Percentiles rank a stretch among this genome's conserved stretches.
Evolutionary conservation across 768 basidiomycete genomes (phyloP).

Genomic region (Pleurotus sapidus): DNA sequence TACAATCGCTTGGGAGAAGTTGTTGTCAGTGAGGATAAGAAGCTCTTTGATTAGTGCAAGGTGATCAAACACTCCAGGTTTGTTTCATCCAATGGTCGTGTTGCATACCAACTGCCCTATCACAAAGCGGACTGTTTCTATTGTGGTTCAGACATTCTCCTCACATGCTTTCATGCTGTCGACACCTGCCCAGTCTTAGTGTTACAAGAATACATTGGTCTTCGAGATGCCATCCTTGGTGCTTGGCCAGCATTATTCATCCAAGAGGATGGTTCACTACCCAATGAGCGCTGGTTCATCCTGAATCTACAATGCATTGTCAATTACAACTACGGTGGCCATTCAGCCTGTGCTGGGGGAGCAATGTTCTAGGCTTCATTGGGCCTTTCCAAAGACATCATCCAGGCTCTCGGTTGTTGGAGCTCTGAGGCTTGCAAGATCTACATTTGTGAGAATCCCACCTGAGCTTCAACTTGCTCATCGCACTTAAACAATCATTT

Average conservation of each 20-base stretch:
- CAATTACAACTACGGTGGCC: slow-evolving; percentile 20
- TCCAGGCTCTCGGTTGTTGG: slow-evolving; percentile 38
- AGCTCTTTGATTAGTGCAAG: slow-evolving; percentile 20
- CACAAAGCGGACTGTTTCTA: slow-evolving; percentile 27
- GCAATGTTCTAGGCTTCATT: slow-evolving; percentile 29
- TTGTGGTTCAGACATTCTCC: slow-evolving; percentile 18
- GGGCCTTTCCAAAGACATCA: slow-evolving; percentile 23
- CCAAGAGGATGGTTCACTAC: neutral
- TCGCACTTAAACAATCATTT: too few species aligned
- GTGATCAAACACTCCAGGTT: slow-evolving; percentile 21
- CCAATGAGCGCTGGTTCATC: neutral
- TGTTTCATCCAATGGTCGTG: slow-evolving; percentile 13
- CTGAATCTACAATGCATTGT: neutral
- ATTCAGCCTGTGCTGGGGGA: slow-evolving; percentile 36
- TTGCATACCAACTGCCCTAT: slow-evolving; percentile 23
- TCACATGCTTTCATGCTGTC: slow-evolving; percentile 10
- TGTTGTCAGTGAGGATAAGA: slow-evolving; percentile 11
- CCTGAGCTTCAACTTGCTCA: neutral
- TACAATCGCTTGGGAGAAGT: slow-evolving; percentile 16
- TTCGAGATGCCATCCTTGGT: neutral
- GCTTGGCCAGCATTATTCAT: neutral
- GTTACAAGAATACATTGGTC: neutral
- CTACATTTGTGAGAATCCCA: slow-evolving; percentile 27
- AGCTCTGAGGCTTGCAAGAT: slow-evolving; percentile 26
- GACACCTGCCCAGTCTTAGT: neutral